These are phyloP conservation scores for Mortierella sp. DNA, from an alignment of 371 early-diverging fungal genomes.

Conservation along the genomic window DNA sequence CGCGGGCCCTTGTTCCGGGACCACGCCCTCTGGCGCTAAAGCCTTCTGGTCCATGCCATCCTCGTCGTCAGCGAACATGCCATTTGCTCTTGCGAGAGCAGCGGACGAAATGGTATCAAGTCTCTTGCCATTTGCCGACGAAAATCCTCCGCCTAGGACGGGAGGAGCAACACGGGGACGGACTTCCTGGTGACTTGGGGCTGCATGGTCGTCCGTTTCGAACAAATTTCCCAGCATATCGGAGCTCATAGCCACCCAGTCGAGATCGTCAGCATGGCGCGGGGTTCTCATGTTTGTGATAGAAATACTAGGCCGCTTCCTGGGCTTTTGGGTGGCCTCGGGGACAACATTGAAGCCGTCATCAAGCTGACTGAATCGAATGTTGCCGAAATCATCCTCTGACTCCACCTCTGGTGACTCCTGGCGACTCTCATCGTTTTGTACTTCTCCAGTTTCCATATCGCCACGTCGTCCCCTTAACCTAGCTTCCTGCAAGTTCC, in stretches of 20 bases:
- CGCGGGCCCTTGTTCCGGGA: background rate
- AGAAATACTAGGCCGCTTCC: background rate
- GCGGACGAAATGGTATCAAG: slow-evolving; percentile 8
- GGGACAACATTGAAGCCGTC: slow-evolving; percentile 29
- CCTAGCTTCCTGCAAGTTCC: background rate
- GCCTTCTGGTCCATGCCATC: background rate
- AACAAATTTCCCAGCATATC: slow-evolving; percentile 11
- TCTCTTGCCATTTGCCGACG: slow-evolving; percentile 24
- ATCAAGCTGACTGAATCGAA: slow-evolving; percentile 45
- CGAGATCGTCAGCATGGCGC: background rate
- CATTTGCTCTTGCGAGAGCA: background rate
- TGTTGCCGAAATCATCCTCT: slow-evolving; percentile 41
- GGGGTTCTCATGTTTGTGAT: background rate
- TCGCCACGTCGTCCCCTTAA: background rate
- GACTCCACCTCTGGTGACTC: background rate
- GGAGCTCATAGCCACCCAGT: slow-evolving; percentile 23
- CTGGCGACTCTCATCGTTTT: background rate
- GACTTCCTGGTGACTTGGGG: background rate
- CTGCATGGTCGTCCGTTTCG: background rate
- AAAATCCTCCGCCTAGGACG: slow-evolving; percentile 18
- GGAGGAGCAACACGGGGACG: background rate
- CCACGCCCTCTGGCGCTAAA: background rate
- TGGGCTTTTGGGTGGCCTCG: slow-evolving; percentile 18
- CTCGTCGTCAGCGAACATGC: slow-evolving; percentile 13
- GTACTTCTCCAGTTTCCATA: background rate